Percentiles rank a stretch among this genome's conserved stretches.
Conservation (phyloP, 2,329 filamentous ascomycete genomes). For the Sporothrix humicola region DNA sequence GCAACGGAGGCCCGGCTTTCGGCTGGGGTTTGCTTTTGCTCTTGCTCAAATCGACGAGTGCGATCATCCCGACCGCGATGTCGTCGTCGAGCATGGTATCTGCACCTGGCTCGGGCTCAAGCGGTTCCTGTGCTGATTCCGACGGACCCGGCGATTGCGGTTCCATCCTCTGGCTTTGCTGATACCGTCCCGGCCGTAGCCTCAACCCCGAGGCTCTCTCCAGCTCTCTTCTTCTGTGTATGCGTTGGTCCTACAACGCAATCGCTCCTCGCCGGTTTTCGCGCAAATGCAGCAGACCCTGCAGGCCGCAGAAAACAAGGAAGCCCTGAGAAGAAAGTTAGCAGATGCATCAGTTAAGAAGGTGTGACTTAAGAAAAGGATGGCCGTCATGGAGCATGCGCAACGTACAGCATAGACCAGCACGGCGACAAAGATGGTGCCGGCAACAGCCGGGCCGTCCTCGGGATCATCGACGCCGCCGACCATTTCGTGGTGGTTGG, state of each 20-base stretch:
- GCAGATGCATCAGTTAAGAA: not conserved
- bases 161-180: not conserved
- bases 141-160: not conserved
- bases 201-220: not conserved
- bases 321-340: slow-evolving; percentile 65
- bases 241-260: slow-evolving; percentile 59
- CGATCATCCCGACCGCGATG: not conserved
- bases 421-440: slow-evolving; percentile 85
- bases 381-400: not conserved
- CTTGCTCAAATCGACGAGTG: not conserved
- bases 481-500: slow-evolving; percentile 81
- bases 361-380: too few relatives aligned
- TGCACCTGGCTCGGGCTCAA: too few relatives aligned
- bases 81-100: not conserved
- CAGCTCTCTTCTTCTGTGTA: slow-evolving; percentile 30
- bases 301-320: slow-evolving; percentile 87
- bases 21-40: too few relatives aligned
- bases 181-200: not conserved
- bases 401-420: slow-evolving; percentile 82
- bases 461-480: slow-evolving; percentile 74
- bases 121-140: too few relatives aligned
- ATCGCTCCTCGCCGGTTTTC: slow-evolving; percentile 85
- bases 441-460: slow-evolving; percentile 78
- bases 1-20: not conserved
- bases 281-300: slow-evolving; percentile 84